These are phyloP conservation scores for Smallanthus sonchifolius DNA, from an alignment of 129 eudicot species.

Conservation along the genomic window DNA sequence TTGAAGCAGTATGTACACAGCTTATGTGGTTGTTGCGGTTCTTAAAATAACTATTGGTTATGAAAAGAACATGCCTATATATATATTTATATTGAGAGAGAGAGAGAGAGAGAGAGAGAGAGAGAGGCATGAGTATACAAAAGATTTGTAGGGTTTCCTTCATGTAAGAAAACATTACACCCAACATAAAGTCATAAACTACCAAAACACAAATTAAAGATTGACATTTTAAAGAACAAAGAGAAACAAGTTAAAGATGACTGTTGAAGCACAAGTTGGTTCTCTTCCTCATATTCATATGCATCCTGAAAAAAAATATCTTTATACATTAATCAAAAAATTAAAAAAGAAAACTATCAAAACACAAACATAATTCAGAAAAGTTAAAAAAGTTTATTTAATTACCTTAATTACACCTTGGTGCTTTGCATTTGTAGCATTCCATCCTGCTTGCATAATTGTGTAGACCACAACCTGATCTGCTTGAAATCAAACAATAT, in stretches of 20 bases:
- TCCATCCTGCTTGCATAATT: conserved; percentile 88
- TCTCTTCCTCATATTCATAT: conserved; percentile 21
- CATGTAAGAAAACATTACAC: conserved; percentile 27
- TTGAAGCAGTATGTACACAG: too few relatives aligned
- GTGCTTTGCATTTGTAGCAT: conserved; percentile 75
- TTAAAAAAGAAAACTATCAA: background rate
- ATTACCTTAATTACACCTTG: conserved; percentile 40
- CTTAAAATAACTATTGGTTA: background rate
- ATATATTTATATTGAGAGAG: too few relatives aligned
- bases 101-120: too few relatives aligned
- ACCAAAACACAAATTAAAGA: conserved; percentile 1
- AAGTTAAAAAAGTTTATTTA: background rate
- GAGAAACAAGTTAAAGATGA: background rate
- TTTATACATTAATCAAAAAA: background rate
- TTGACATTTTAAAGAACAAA: background rate
- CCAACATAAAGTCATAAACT: conserved; percentile 23
- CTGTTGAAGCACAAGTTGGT: conserved; percentile 8
- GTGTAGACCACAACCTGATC: conserved; percentile 37
- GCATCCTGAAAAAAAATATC: conserved; percentile 13
- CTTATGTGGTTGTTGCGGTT: too few relatives aligned
- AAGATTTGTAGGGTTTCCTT: conserved; percentile 27
- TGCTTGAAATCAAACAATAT: background rate
- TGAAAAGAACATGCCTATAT: too few relatives aligned
- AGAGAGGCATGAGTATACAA: conserved; percentile 8
- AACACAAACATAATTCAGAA: background rate